These are phyloP conservation scores for Termitomyces sp. DNA, from an alignment of 768 basidiomycete genomes.

Conservation along the genomic window DNA sequence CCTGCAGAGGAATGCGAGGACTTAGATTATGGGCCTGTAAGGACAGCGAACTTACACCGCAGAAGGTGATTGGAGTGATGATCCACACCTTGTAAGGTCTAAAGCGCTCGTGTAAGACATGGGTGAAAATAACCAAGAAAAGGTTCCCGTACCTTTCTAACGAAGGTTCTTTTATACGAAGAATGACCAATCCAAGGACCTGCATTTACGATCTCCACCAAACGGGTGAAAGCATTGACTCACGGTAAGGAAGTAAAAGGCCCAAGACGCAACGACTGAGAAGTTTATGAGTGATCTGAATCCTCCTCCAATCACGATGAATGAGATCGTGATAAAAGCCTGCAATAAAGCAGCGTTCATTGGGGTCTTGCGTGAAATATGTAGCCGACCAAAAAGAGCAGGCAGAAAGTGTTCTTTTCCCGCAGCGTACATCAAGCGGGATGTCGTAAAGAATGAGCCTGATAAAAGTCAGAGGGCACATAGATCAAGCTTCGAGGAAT, in stretches of 20 bases:
- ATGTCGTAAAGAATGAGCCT: slow-evolving; percentile 72
- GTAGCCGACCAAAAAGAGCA: slow-evolving; percentile 73
- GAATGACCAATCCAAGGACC: slow-evolving; percentile 85
- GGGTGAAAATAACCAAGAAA: background rate
- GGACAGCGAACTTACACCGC: slow-evolving; percentile 53
- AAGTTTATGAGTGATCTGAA: slow-evolving; percentile 89
- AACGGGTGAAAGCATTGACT: slow-evolving; percentile 19
- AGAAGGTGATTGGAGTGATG: slow-evolving; percentile 85
- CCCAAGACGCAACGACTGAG: slow-evolving; percentile 83
- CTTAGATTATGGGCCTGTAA: background rate
- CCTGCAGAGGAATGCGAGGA: slow-evolving; percentile 37
- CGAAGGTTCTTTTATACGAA: slow-evolving; percentile 87
- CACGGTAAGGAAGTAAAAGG: slow-evolving; percentile 84
- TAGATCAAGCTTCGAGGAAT: background rate
- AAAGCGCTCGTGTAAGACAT: background rate
- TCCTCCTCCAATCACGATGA: slow-evolving; percentile 84
- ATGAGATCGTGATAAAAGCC: slow-evolving; percentile 65
- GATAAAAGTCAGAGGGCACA: slow-evolving; percentile 7
- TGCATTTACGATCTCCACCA: slow-evolving; percentile 19
- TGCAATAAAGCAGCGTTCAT: slow-evolving; percentile 85
- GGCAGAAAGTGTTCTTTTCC: slow-evolving; percentile 88
- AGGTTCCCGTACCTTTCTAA: slow-evolving; percentile 56
- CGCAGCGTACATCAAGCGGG: slow-evolving; percentile 87
- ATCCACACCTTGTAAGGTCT: slow-evolving; percentile 95
- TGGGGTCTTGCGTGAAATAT: slow-evolving; percentile 76